phyloP scores from a whole-genome alignment of 2,329 filamentous ascomycete species.

The Tolypocladium album region DNA sequence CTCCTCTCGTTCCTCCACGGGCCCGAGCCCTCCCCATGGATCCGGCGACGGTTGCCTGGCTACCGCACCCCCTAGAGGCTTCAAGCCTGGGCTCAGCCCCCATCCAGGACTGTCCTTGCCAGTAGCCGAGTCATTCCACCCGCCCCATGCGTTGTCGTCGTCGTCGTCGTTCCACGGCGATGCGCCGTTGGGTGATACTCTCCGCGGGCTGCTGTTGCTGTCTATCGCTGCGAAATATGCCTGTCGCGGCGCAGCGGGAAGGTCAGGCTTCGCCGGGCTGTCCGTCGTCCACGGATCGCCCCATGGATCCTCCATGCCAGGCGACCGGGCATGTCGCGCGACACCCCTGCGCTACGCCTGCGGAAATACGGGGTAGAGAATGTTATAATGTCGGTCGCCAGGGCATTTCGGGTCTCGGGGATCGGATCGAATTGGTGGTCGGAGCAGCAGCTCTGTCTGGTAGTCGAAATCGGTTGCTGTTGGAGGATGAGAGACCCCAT shows the following conservation, averaged over 20 bases:
- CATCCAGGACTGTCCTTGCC: conserved; percentile 15
- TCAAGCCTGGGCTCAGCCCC: conserved; percentile 21
- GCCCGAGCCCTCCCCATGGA: conserved; percentile 13
- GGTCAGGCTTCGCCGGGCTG: conserved; percentile 23
- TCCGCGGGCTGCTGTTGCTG: conserved; percentile 9
- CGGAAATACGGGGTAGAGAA: not conserved
- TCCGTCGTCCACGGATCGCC: conserved; percentile 46
- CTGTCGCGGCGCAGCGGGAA: conserved; percentile 19
- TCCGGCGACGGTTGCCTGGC: conserved; percentile 16
- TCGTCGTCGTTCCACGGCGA: conserved; percentile 20
- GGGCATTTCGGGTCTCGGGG: not conserved
- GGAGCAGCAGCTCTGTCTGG: not conserved
- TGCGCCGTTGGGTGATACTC: conserved; percentile 7
- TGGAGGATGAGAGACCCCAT: not conserved
- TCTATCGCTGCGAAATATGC: conserved; percentile 18
- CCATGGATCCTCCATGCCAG: conserved; percentile 53
- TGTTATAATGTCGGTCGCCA: not conserved
- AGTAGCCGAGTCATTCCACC: conserved; percentile 21
- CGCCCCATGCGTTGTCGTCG: conserved; percentile 23
- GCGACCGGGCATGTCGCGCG: conserved; percentile 21
- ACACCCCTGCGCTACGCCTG: not conserved
- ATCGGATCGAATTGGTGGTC: not conserved
- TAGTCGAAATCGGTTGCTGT: not conserved
- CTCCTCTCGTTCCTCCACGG: conserved; percentile 12
- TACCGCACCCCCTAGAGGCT: conserved; percentile 13